Conservation (phyloP, 495 filamentous ascomycete species). For the Trichoderma virens region DNA sequence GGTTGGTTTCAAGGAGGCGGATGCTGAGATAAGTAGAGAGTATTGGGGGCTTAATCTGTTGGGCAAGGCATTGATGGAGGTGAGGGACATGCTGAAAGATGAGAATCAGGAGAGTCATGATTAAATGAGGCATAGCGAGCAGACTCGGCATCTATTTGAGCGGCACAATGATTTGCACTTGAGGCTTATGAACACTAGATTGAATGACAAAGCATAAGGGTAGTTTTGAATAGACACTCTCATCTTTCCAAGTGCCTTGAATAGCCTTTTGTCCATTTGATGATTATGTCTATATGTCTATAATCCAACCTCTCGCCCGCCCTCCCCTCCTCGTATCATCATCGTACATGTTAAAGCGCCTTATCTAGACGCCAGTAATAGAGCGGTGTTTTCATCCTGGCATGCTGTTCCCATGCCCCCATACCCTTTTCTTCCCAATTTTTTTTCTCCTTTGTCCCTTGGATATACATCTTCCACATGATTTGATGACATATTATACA, state of each 20-base stretch:
- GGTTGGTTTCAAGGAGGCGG: slow-evolving; percentile 47
- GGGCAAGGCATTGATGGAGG: slow-evolving; percentile 44
- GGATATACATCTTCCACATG: slow-evolving; percentile 7
- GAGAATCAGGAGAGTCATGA: slow-evolving; percentile 26
- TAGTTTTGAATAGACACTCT: not conserved
- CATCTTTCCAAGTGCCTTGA: not conserved
- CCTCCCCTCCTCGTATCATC: not conserved
- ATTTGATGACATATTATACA: slow-evolving; percentile 1
- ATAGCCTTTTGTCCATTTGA: not conserved
- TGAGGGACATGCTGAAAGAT: slow-evolving; percentile 39
- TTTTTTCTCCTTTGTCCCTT: slow-evolving; percentile 5
- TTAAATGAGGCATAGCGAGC: slow-evolving; percentile 1
- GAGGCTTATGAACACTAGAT: not conserved
- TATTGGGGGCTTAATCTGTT: slow-evolving; percentile 62
- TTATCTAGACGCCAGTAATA: not conserved
- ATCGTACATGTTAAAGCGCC: not conserved
- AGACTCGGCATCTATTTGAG: not conserved
- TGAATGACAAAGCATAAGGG: not conserved
- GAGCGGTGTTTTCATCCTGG: slow-evolving; percentile 7
- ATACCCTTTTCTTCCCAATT: not conserved
- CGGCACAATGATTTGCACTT: not conserved
- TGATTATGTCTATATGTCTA: slow-evolving; percentile 7
- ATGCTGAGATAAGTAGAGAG: slow-evolving; percentile 37
- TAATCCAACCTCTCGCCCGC: not conserved
- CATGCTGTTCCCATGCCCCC: not conserved